Evolutionary conservation across 306 rosid species (phyloP), one percentile per base, ranked within the genome.

Genomic region (Prunus dulcis): DNA sequence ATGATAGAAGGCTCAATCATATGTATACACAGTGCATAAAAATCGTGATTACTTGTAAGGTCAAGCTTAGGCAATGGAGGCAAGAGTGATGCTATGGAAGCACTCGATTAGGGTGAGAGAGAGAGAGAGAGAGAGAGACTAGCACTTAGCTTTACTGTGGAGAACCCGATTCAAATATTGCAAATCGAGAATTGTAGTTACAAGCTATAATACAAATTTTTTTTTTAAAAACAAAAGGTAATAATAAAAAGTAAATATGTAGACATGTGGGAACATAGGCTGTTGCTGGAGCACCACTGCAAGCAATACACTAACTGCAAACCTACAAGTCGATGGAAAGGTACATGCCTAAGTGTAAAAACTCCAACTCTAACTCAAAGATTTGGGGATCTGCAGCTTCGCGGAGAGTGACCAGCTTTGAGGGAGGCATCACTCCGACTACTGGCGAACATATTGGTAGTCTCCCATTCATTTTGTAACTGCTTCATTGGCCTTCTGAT

Each of bases 401-500:
- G 70, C 14, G 34, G 50, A 56, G 70, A 19, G 58, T 41, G 64
- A 76, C 67, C 43, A 32, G 69, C 65, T 50, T 72, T 25, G 25
- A 45, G 18, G 76, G 72, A 83, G 56, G 12, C 69, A 50, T 20
- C 49, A 14, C 60, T 30, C 45, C 9, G 71, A 32, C 74, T 80
- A 84, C 65, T 69, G 58, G 77, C 74, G 72, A 62, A 88, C 83
- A 77, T 50, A 27, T 71, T 85, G 86, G 70, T 78, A 58, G 56
- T 87, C 93, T 69, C 91, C 93, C 84, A 79, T 30, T 72, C 93
- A 91, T 82, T 89, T 88, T 38, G 96, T 75, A 64, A 96, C n/a
- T 30, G 98, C 88, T 78, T 96, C 98, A 52, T 83, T 92, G 51
- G 97, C 90, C 85, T 83, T 87, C 62, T 84, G 93, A 43, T 91